Evolutionary conservation across 305 asterid species (phyloP), one percentile per base, ranked within the genome.

Genomic region (Rubia peregrina): DNA sequence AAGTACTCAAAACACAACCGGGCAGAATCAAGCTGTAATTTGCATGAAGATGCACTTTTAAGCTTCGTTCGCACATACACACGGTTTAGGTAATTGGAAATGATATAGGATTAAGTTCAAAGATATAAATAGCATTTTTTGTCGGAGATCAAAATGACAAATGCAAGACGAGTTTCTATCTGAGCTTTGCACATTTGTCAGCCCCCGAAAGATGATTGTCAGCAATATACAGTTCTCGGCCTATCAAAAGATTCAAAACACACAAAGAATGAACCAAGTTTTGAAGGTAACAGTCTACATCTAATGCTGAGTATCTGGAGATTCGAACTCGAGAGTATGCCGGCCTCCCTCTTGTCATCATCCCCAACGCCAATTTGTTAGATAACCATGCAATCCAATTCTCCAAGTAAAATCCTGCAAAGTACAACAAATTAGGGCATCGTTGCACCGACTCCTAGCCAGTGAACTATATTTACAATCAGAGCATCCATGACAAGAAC

Each of bases 321-420:
- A 69, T 77, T 63, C 70, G 53, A 62, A 74, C 73, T 75, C 11
- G 46, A 67, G 67, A 72, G 51, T 55, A 66, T 42, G 68, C 51
- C 59, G 12, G 57, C 85, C 78, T 66, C 74, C 75, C 69, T 51
- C 79, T 70, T 68, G 66, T 70, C 79, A 72, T 71, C 79, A 66
- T 73, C 76, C 72, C 80, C 75, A 60, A 30, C 46, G 30, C 73
- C 42, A 33, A 40, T 56, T 40, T 56, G 66, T 71, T 38, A 70
- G 44, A 77, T 70, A 55, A 69, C 57, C 73, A 57, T 67, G 41
- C 22, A 38, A 53, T 46, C 67, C 65, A 66, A 2, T 53, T 53
- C 9, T 22, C 22, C 64, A 21, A 6, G 49, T 59, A 67, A 65
- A 63, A 55, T 57, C 72, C 87, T 81, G 82, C 79, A 74, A 62